Conservation (phyloP, 1,139 yeast species). For the Kurtzmaniella quercitrusa region DNA sequence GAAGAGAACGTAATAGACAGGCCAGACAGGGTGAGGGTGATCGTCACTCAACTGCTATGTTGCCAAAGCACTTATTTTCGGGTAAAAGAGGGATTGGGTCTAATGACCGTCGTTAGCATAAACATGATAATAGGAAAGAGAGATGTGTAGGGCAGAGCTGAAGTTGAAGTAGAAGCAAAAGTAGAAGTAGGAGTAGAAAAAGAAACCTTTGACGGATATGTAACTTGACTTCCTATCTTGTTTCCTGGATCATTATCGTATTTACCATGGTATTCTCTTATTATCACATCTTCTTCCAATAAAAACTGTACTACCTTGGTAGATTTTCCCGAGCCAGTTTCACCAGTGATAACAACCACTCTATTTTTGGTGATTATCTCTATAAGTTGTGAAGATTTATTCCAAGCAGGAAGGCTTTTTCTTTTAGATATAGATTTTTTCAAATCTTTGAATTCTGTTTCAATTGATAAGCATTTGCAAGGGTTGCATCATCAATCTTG, state of each 20-base stretch:
- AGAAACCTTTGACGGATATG: too few relatives aligned
- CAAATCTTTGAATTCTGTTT: constrained; percentile 18
- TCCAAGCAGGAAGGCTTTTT: constrained; percentile 77
- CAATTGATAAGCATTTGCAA: constrained; percentile 16
- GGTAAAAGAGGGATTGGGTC: constrained; percentile 97
- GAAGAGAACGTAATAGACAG: constrained; percentile 88
- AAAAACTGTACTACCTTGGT: constrained; percentile 91
- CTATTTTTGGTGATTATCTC: constrained; percentile 52
- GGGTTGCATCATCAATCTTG: constrained; percentile 1
- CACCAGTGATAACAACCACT: constrained; percentile 85
- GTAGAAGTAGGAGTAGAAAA: not conserved
- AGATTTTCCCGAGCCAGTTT: constrained; percentile 95
- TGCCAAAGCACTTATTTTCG: constrained; percentile 91
- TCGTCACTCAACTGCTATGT: constrained; percentile 77
- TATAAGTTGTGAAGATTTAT: constrained; percentile 52
- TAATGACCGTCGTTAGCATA: constrained; percentile 61
- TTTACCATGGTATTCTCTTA: too few relatives aligned
- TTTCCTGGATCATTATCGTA: too few relatives aligned
- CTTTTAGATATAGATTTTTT: constrained; percentile 32
- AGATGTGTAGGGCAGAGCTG: too few relatives aligned
- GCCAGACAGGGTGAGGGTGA: constrained; percentile 97
- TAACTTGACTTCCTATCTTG: too few relatives aligned
- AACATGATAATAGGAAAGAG: constrained; percentile 1
- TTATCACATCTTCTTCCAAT: too few relatives aligned
- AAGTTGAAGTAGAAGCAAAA: too few relatives aligned